A percentile compares a stretch with the other conserved stretches of the same genome.
Evolutionary conservation across 2,329 filamentous ascomycete species (phyloP).

Genomic region (Botrytis byssoidea): DNA sequence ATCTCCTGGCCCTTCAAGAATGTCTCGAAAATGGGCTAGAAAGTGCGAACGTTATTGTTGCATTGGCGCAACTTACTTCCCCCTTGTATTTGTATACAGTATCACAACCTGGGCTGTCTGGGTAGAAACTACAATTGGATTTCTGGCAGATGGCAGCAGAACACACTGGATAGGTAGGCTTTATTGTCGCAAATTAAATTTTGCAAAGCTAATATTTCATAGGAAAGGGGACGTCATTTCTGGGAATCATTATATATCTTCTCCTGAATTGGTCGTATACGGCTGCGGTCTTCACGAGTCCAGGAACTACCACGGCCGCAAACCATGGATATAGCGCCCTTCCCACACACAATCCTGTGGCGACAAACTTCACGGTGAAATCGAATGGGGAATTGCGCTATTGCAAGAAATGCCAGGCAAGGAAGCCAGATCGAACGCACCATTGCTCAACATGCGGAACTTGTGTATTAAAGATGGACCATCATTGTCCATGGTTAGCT

Average conservation of each 20-base stretch:
- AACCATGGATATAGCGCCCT: conserved; percentile 74
- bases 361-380: conserved; percentile 86
- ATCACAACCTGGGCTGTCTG: conserved; percentile 93
- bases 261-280: conserved; percentile 89
- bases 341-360: conserved; percentile 62
- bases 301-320: conserved; percentile 65
- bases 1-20: conserved; percentile 43
- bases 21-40: conserved; percentile 61
- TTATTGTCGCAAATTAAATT: neutral
- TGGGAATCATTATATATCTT: conserved; percentile 70
- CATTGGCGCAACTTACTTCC: conserved; percentile 73
- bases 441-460: conserved; percentile 94
- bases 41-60: conserved; percentile 84
- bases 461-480: conserved; percentile 99
- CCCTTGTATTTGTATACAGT: conserved; percentile 84
- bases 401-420: conserved; percentile 95
- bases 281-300: conserved; percentile 87
- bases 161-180: conserved; percentile 57
- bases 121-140: conserved; percentile 75
- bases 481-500: conserved; percentile 97
- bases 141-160: conserved; percentile 46
- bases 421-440: conserved; percentile 93
- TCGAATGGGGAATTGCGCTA: conserved; percentile 82
- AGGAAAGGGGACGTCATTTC: conserved; percentile 57
- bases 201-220: conserved; percentile 23